These are phyloP conservation scores for Penicillium sp. DNA, from an alignment of 2,329 filamentous ascomycete species.

Conservation along the genomic window DNA sequence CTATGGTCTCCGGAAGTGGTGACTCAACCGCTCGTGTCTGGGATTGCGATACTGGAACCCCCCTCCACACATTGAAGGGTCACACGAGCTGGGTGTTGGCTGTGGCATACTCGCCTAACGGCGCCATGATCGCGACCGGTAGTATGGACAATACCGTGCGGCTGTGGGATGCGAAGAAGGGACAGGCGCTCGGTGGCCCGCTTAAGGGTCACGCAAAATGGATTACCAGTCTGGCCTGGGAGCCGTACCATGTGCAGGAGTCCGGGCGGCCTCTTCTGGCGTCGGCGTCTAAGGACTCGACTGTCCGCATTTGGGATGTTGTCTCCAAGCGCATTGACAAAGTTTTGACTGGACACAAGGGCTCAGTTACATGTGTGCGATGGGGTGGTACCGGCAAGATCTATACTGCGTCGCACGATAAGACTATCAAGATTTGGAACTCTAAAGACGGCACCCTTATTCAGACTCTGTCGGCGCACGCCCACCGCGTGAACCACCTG, in stretches of 20 bases:
- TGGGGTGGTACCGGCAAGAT: conserved; percentile 90
- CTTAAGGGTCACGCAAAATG: conserved; percentile 87
- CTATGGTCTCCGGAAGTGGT: conserved; percentile 83
- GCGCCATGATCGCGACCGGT: conserved; percentile 76
- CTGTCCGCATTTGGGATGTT: conserved; percentile 82
- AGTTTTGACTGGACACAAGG: conserved; percentile 84
- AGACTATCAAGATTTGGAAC: conserved; percentile 90
- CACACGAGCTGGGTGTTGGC: conserved; percentile 89
- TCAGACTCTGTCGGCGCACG: conserved; percentile 77
- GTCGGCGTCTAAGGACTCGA: conserved; percentile 85
- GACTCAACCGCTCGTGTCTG: conserved; percentile 90
- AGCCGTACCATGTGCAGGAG: conserved; percentile 83
- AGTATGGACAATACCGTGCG: conserved; percentile 92
- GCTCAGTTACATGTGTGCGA: conserved; percentile 81
- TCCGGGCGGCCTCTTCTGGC: conserved; percentile 74
- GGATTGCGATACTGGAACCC: conserved; percentile 93
- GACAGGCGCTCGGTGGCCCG: conserved; percentile 67
- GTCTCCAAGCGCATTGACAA: conserved; percentile 76
- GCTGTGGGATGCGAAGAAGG: conserved; percentile 82
- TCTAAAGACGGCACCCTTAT: conserved; percentile 73
- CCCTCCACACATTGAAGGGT: conserved; percentile 78
- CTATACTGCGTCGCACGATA: conserved; percentile 86
- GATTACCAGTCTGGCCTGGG: conserved; percentile 86
- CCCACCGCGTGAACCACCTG: conserved; percentile 94
- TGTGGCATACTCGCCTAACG: conserved; percentile 84